Percentiles rank a stretch among this genome's conserved stretches.
phyloP scores from a whole-genome alignment of 805 yeast genomes.

The Jamesozyma piceae region DNA sequence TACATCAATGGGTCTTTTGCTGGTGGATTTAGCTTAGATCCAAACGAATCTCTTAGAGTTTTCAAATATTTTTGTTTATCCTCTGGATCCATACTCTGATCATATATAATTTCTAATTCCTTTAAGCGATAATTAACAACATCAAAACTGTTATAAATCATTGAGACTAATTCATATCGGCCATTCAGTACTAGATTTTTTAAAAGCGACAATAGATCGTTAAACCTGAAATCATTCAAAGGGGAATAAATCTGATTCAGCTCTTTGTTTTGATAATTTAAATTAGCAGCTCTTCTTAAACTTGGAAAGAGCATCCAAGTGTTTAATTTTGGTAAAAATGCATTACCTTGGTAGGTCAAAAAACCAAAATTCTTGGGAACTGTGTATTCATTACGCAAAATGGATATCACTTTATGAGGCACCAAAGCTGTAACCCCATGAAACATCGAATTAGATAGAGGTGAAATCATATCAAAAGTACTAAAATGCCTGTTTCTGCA shows the following conservation, averaged over 20 bases:
- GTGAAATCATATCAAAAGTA: slow-evolving; percentile 40
- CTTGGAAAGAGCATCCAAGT: slow-evolving; percentile 39
- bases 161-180: slow-evolving; percentile 11
- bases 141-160: slow-evolving; percentile 13
- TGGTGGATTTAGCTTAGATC: slow-evolving; percentile 11
- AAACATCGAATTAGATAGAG: slow-evolving; percentile 41
- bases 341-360: slow-evolving; percentile 32
- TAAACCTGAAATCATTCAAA: slow-evolving; percentile 9
- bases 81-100: slow-evolving; percentile 5
- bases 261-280: slow-evolving; percentile 6
- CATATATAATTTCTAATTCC: slow-evolving; percentile 22
- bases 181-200: slow-evolving; percentile 15
- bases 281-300: slow-evolving; percentile 13
- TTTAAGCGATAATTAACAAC: slow-evolving; percentile 20
- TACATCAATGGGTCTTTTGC: slow-evolving; percentile 24
- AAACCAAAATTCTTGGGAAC: slow-evolving; percentile 30
- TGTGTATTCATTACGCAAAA: slow-evolving; percentile 43
- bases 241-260: slow-evolving; percentile 10
- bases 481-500: slow-evolving; percentile 58
- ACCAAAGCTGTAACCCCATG: slow-evolving; percentile 55
- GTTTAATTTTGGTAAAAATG: slow-evolving; percentile 44
- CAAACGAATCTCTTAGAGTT: slow-evolving; percentile 10
- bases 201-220: slow-evolving; percentile 13
- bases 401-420: slow-evolving; percentile 39
- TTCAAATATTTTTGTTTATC: slow-evolving; percentile 11